Percentiles rank a stretch among this genome's conserved stretches.
These are phyloP conservation scores for Saksenaea oblongispora DNA, from an alignment of 371 early-diverging fungal species.

Conservation along the genomic window DNA sequence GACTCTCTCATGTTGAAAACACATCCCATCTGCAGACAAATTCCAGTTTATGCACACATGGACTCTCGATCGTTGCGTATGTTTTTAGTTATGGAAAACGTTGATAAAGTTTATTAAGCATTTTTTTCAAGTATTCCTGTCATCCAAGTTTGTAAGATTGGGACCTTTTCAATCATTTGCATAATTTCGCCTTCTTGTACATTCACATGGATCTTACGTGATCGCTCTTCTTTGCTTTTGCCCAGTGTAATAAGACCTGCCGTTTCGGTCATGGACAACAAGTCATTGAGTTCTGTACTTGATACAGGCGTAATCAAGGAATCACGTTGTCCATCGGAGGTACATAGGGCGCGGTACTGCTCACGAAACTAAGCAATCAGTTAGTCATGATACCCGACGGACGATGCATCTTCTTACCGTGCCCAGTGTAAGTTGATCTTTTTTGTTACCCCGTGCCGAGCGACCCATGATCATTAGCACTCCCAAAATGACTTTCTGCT, in stretches of 20 bases:
- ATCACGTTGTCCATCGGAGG: constrained; percentile 23
- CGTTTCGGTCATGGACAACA: constrained; percentile 74
- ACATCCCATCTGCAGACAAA: too few species aligned
- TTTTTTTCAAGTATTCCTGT: not conserved
- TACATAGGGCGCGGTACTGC: constrained; percentile 56
- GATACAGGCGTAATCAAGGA: constrained; percentile 65
- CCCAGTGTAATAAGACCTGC: constrained; percentile 66
- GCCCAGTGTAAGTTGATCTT: constrained; percentile 50
- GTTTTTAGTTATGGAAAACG: not conserved
- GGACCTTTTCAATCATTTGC: constrained; percentile 39
- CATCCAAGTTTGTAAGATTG: not conserved
- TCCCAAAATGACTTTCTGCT: constrained; percentile 79
- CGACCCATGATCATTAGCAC: constrained; percentile 47
- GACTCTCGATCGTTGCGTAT: not conserved
- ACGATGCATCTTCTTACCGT: too few species aligned
- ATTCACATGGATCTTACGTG: constrained; percentile 48
- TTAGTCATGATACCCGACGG: too few species aligned
- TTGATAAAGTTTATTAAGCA: not conserved
- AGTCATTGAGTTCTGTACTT: constrained; percentile 75
- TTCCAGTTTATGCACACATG: too few species aligned
- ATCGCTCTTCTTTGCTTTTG: constrained; percentile 53
- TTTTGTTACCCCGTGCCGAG: constrained; percentile 27
- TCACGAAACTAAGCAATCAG: constrained; percentile 43
- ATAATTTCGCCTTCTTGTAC: constrained; percentile 51
- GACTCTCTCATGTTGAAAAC: too few species aligned